A percentile compares a stretch with the other conserved stretches of the same genome.
Evolutionary conservation across 2,329 filamentous ascomycete species (phyloP).

Genomic region (Sporothrix dimorphospora): DNA sequence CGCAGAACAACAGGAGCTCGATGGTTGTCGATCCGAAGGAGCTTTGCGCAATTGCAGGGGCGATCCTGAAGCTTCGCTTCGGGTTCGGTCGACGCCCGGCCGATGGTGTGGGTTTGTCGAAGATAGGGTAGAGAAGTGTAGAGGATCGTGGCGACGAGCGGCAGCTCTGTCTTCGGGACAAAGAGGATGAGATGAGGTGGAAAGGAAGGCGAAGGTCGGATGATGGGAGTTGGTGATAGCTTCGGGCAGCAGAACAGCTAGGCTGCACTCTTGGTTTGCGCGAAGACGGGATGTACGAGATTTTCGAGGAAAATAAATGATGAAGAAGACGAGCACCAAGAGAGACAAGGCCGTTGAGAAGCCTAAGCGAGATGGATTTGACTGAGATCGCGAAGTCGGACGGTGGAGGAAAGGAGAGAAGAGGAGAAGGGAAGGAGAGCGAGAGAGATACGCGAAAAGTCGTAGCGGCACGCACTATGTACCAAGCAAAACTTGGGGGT

Average conservation of each 20-base stretch:
- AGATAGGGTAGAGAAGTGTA: not conserved
- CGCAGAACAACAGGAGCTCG: not conserved
- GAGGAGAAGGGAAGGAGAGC: not conserved
- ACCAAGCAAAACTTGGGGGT: slow-evolving; percentile 5
- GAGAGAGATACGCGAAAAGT: slow-evolving; percentile 12
- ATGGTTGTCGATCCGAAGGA: not conserved
- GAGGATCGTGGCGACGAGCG: not conserved
- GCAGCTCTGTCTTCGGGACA: not conserved
- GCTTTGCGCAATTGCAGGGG: not conserved
- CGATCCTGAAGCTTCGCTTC: not conserved
- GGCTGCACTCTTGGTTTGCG: not conserved
- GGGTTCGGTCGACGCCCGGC: not conserved
- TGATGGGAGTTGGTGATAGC: not conserved
- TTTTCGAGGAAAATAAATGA: not conserved
- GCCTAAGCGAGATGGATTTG: not conserved
- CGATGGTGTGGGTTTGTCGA: not conserved
- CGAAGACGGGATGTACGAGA: not conserved
- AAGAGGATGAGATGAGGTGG: not conserved
- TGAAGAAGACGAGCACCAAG: not conserved
- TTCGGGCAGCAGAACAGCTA: not conserved
- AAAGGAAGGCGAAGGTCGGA: not conserved
- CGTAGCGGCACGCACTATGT: not conserved
- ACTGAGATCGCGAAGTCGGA: not conserved
- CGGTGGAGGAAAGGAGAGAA: not conserved
- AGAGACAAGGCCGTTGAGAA: not conserved